Base-by-base conservation (phyloP, 2,329 filamentous ascomycete genomes). In the Lasiodiplodia gonubiensis region DNA sequence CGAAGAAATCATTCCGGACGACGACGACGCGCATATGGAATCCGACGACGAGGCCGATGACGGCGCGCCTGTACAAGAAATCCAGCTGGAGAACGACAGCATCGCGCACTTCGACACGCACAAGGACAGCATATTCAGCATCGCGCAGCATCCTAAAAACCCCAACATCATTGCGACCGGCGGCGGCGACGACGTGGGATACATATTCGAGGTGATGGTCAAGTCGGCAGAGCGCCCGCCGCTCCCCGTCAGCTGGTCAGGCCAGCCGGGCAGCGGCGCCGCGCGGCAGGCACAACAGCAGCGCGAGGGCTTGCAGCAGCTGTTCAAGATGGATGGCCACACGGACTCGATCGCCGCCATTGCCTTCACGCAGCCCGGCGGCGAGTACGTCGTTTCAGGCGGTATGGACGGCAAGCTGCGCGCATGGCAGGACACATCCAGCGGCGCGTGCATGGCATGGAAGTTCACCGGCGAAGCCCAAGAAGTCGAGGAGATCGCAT, bases 401-500 rank as follows among this genome's bases (percentile, higher is more conserved):
- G 95, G 94, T 8, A 81, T 98, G 70, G 95, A 98, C 77, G 95
- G 95, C 12, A 89, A 89, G 70, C 77, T 99, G 72, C 87, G 91
- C 70, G 89, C 89, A 16, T 94, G 90, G 85, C 84, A 86, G 71
- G 85, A 76, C 75, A 82, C 74, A 71, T 81, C 71, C 71, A 70
- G 53, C 27, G 55, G 65, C 5, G 30, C 42, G 23, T 76, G 80
- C 35, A 78, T 82, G 46, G 78, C 82, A 46, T 90, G 87, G 87
- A 83, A 85, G 53, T 91, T 92, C 74, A 79, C 97, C 10, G 91
- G 86, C 66, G 92, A 95, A 75, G 87, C 89, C 3, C 91, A 93
- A 74, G 95, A 99, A 78, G 94, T 97, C 11, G 91, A 96, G 73
- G 94, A 98, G 80, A 90, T 99, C 75, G 97, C 95, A 83, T 99